These are phyloP conservation scores for Trametopsis cervina DNA, from an alignment of 768 basidiomycete species.

Conservation along the genomic window DNA sequence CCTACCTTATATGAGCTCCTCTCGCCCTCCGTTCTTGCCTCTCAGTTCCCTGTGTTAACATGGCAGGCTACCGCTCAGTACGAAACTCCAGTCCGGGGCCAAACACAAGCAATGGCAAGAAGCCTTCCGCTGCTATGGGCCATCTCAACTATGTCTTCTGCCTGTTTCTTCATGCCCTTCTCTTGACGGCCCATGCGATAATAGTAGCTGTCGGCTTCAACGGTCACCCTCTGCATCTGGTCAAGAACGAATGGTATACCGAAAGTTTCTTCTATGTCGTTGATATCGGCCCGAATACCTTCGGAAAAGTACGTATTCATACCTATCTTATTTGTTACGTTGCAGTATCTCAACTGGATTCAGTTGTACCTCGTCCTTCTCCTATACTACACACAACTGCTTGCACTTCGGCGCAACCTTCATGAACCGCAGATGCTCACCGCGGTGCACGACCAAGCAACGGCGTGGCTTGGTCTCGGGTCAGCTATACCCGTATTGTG, in stretches of 20 bases:
- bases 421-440: constrained; percentile 5
- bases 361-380: constrained; percentile 8
- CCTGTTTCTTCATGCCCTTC: neutral
- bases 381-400: constrained; percentile 7
- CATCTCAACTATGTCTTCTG: neutral
- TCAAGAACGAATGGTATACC: neutral
- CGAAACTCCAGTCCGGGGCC: neutral
- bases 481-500: neutral
- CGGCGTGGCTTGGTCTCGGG: constrained; percentile 10
- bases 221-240: neutral
- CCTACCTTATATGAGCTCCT: too few relatives aligned
- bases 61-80: too few relatives aligned
- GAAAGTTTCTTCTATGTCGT: neutral
- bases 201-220: neutral
- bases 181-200: neutral
- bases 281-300: neutral
- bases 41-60: too few relatives aligned
- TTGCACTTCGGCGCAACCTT: constrained; percentile 2
- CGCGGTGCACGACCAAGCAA: constrained; percentile 11
- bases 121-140: too few relatives aligned
- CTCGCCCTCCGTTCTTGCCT: too few relatives aligned
- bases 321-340: neutral
- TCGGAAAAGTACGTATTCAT: neutral
- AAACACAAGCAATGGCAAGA: constrained; percentile 1
- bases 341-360: neutral